Evolutionary conservation across 805 yeast species (phyloP), one percentile per base, ranked within the genome.

Genomic region (Starmerella kuoi): DNA sequence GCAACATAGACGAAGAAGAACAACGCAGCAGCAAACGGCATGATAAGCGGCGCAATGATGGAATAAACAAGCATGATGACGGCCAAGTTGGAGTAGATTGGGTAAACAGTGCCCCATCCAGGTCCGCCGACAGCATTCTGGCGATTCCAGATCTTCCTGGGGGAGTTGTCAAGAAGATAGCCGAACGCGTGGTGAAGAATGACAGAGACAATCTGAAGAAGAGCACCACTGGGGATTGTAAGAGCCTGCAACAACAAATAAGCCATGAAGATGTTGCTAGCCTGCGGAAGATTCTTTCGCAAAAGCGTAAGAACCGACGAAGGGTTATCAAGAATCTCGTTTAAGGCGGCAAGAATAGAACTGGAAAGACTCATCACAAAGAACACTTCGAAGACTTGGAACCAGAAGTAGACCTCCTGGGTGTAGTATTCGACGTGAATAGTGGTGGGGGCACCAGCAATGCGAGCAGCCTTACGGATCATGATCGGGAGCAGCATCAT

Each of bases 71-170:
- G 57, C 53, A 75, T 70, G 53, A 91, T 78, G 27, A 82, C 77
- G 8, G 77, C 74, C 64, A 86, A 66, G 47, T 85, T 68, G 51
- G 86, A 80, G 60, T 77, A 78, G 9, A 70, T 66, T 6, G 96
- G 95, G 62, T 81, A 88, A 12, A 74, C 65, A 15, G 81, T 76
- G 38, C 96, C 94, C 82, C 87, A 86, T 20, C 74, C 70, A 34
- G 87, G 81, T 32, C 72, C 68, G 11, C 76, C 70, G 52, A 88
- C 66, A 1, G 66, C 69, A 58, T 74, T 74, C 58, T 62, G 73
- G 56, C 95, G 76, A 46, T 61, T 73, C 95, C 95, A 88, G 66
- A 79, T 82, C 63, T 84, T 78, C 64, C 97, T 77, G 47, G 97
- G 97, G 5, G 97, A 85, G 41, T 72, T 70, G 60, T 86, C 95